phyloP scores from a whole-genome alignment of 345 rosid genomes.

The Geranium rotundifolium region DNA sequence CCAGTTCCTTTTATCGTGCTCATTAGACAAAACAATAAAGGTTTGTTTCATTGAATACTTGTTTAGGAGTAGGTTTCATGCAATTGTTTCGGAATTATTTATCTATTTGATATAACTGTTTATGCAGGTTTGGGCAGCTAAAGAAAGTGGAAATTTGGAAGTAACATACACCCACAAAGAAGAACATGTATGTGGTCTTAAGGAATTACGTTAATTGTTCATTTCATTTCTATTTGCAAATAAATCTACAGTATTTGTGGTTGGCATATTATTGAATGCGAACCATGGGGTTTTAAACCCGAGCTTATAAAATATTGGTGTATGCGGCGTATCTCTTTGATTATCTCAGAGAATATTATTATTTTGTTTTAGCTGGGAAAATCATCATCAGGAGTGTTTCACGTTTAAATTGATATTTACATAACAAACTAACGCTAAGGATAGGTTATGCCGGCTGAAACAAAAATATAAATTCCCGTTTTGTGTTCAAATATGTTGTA shows the following conservation, averaged over 20 bases:
- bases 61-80: conserved; percentile 1
- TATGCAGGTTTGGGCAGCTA: conserved; percentile 80
- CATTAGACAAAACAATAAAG: conserved; percentile 86
- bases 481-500: too few relatives aligned
- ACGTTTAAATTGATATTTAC: too few relatives aligned
- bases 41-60: conserved; percentile 19
- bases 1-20: conserved; percentile 90
- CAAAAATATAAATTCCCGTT: too few relatives aligned
- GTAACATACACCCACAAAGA: conserved; percentile 82
- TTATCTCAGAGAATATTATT: too few relatives aligned
- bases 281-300: not conserved
- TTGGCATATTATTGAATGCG: not conserved
- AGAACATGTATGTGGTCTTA: conserved; percentile 53
- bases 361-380: too few relatives aligned
- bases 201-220: not conserved
- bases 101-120: not conserved
- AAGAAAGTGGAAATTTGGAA: conserved; percentile 87
- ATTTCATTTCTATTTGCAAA: not conserved
- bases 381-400: too few relatives aligned
- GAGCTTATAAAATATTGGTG: not conserved
- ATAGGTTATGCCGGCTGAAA: too few relatives aligned
- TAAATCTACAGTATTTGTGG: not conserved
- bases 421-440: too few relatives aligned
- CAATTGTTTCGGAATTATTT: conserved; percentile 2
- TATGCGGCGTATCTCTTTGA: not conserved